Evolutionary conservation across 306 rosid species (phyloP).

Genomic region (Acacia confusa): DNA sequence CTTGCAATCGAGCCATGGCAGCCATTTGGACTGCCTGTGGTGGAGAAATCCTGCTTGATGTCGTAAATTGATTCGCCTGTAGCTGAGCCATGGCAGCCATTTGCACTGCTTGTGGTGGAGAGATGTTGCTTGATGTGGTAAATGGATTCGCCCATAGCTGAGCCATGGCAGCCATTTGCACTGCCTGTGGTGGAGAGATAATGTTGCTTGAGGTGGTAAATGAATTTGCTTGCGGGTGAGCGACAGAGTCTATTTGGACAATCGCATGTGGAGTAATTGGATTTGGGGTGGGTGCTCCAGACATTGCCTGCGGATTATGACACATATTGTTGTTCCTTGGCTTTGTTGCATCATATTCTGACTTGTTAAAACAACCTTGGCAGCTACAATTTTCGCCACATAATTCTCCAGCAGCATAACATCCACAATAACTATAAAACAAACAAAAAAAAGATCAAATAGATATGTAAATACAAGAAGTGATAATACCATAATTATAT

Average conservation of each 20-base stretch:
- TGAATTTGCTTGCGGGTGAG: too few relatives aligned
- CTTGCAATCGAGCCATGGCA: constrained; percentile 61
- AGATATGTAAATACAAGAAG: too few relatives aligned
- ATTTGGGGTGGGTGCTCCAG: constrained; percentile 88
- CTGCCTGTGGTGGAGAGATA: constrained; percentile 45
- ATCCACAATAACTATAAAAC: neutral
- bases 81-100: too few relatives aligned
- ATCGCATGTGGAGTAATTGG: constrained; percentile 43
- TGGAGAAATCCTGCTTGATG: too few relatives aligned
- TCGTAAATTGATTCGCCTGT: too few relatives aligned
- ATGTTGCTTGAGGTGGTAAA: too few relatives aligned
- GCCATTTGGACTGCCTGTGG: too few relatives aligned
- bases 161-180: constrained; percentile 66
- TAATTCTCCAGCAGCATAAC: neutral
- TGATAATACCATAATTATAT: too few relatives aligned
- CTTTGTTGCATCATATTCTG: neutral
- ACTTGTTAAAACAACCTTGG: neutral
- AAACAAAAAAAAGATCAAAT: too few relatives aligned
- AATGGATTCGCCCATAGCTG: constrained; percentile 67
- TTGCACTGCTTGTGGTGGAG: too few relatives aligned
- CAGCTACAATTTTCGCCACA: neutral
- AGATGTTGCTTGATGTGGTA: too few relatives aligned
- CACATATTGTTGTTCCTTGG: neutral
- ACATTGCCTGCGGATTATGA: constrained; percentile 65
- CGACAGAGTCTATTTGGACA: too few relatives aligned